Conservation (phyloP, 2,329 filamentous ascomycete genomes). For the Eurotiales sp. region DNA sequence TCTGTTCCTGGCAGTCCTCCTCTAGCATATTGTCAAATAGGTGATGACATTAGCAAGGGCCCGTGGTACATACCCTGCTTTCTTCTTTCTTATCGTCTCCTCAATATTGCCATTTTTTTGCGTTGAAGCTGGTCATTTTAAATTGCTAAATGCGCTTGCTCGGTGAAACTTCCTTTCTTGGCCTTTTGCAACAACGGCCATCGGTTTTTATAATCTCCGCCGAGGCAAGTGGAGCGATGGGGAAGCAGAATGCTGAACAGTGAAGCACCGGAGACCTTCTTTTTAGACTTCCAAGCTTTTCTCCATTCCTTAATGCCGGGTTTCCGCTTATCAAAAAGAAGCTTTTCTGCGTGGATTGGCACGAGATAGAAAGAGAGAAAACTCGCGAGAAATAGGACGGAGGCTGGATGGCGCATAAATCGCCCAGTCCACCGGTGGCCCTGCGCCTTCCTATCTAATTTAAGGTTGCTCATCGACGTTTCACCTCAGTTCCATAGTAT, state of each 20-base stretch:
- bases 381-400: not conserved
- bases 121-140: too few relatives aligned
- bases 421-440: not conserved
- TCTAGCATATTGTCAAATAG: too few relatives aligned
- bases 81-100: too few relatives aligned
- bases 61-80: too few relatives aligned
- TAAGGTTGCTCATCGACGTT: constrained; percentile 12
- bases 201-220: not conserved
- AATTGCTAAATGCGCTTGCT: not conserved
- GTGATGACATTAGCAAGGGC: too few relatives aligned
- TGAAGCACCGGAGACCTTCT: not conserved
- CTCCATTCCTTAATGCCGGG: not conserved
- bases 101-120: too few relatives aligned
- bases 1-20: too few relatives aligned
- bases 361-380: not conserved
- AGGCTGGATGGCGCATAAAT: not conserved
- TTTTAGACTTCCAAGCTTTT: not conserved
- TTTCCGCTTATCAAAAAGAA: not conserved
- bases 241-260: too few relatives aligned
- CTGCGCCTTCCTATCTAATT: not conserved
- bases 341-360: not conserved
- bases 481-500: constrained; percentile 1
- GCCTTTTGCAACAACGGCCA: not conserved
- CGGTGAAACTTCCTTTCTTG: not conserved
- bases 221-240: not conserved